A percentile compares a stretch with the other conserved stretches of the same genome.
Conservation (phyloP, 805 yeast species). For the Wickerhamiella siamensis region DNA sequence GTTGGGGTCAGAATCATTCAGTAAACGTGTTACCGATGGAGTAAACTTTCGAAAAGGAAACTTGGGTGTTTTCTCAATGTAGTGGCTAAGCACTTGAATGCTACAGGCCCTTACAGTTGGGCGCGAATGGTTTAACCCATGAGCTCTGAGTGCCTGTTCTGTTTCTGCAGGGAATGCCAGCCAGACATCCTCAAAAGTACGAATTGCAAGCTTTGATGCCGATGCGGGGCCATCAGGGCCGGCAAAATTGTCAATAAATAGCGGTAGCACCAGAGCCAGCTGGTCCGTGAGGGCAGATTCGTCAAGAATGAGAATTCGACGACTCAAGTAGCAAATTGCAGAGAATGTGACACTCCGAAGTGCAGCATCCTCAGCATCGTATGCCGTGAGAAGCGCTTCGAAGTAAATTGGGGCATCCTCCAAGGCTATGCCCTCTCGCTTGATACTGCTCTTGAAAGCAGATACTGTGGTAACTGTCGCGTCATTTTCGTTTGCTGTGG, state of each 20-base stretch:
- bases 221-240: not conserved
- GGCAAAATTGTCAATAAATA: slow-evolving; percentile 20
- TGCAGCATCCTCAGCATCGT: slow-evolving; percentile 7
- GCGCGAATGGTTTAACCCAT: slow-evolving; percentile 21
- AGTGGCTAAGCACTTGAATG: slow-evolving; percentile 15
- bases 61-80: slow-evolving; percentile 18
- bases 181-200: slow-evolving; percentile 27
- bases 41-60: slow-evolving; percentile 24
- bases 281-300: slow-evolving; percentile 23
- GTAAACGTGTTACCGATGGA: slow-evolving; percentile 21
- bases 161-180: slow-evolving; percentile 24
- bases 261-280: slow-evolving; percentile 23
- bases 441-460: slow-evolving; percentile 15
- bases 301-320: slow-evolving; percentile 31
- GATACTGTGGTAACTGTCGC: not conserved
- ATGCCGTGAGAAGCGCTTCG: slow-evolving; percentile 17
- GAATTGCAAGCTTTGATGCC: slow-evolving; percentile 9
- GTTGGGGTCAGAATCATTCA: slow-evolving; percentile 17
- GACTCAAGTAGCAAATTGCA: slow-evolving; percentile 32
- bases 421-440: slow-evolving; percentile 11
- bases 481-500: not conserved
- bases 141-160: slow-evolving; percentile 22
- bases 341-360: slow-evolving; percentile 27
- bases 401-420: slow-evolving; percentile 14
- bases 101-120: slow-evolving; percentile 18